Percentiles rank a stretch among this genome's conserved stretches.
Conservation (phyloP, 108 stramenopile species). For the Mayamaea pseudoterrestris region DNA sequence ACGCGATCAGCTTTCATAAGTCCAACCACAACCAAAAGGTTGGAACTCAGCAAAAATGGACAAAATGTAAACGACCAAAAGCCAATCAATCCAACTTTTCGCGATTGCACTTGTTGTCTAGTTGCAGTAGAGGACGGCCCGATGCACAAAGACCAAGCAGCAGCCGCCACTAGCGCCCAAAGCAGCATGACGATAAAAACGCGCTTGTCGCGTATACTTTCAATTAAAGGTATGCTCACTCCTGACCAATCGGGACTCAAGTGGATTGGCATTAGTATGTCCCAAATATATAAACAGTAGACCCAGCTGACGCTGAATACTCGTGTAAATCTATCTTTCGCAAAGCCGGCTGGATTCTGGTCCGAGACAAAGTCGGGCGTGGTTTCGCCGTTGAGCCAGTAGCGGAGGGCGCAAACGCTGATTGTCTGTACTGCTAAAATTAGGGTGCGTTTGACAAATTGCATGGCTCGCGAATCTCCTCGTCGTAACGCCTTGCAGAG, state of each 20-base stretch:
- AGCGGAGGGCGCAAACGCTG: constrained; percentile 17
- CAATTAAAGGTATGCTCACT: constrained; percentile 27
- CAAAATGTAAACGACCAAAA: constrained; percentile 27
- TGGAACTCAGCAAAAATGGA: constrained; percentile 35
- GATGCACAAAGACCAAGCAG: constrained; percentile 17
- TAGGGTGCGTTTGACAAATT: constrained; percentile 19
- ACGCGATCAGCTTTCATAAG: constrained; percentile 54
- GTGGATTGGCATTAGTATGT: constrained; percentile 25
- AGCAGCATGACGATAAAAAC: constrained; percentile 16
- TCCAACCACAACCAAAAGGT: constrained; percentile 40
- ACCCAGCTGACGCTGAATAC: constrained; percentile 38
- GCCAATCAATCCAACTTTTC: constrained; percentile 8
- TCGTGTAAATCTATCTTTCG: constrained; percentile 36
- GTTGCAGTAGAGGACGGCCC: constrained; percentile 6
- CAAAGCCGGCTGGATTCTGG: constrained; percentile 53
- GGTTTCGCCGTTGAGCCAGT: constrained; percentile 40
- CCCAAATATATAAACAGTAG: constrained; percentile 35
- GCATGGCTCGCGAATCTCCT: not conserved
- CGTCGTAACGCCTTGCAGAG: constrained; percentile 8
- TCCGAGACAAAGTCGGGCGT: constrained; percentile 35
- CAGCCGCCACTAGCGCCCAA: constrained; percentile 19
- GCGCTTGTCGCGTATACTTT: constrained; percentile 15
- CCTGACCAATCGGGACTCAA: constrained; percentile 40
- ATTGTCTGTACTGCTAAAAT: constrained; percentile 34
- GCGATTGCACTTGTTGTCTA: not conserved